Evolutionary conservation across 1,139 yeast species (phyloP).

Genomic region (Yamadazyma pseudoaaseri): DNA sequence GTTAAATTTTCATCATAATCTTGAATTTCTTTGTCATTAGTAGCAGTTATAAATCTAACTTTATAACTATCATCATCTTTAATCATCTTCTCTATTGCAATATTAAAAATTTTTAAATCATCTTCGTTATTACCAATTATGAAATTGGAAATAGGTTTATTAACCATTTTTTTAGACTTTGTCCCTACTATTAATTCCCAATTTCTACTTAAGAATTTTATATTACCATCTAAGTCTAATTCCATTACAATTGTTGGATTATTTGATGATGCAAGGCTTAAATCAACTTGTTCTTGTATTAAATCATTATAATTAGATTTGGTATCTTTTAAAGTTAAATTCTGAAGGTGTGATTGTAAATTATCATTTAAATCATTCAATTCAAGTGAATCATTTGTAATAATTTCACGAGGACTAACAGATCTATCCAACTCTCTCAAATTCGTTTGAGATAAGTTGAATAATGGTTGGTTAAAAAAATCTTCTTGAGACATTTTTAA

Average conservation of each 20-base stretch:
- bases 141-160: constrained; percentile 60
- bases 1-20: constrained; percentile 19
- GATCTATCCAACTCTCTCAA: constrained; percentile 27
- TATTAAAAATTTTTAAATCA: constrained; percentile 66
- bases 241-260: constrained; percentile 87
- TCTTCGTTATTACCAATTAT: constrained; percentile 62
- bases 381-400: constrained; percentile 6
- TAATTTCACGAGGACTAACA: constrained; percentile 27
- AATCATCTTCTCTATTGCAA: constrained; percentile 72
- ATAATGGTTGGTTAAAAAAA: constrained; percentile 24
- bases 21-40: constrained; percentile 27
- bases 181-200: constrained; percentile 83
- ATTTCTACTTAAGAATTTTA: constrained; percentile 69
- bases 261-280: constrained; percentile 57
- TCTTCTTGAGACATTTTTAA: constrained; percentile 9
- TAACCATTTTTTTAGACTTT: constrained; percentile 49
- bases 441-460: constrained; percentile 22
- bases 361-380: constrained; percentile 2
- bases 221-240: constrained; percentile 72
- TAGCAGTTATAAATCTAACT: constrained; percentile 66
- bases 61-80: constrained; percentile 74
- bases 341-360: not conserved
- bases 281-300: constrained; percentile 47
- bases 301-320: constrained; percentile 12
- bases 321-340: not conserved